Base-by-base conservation (phyloP, 2,329 filamentous ascomycete genomes). In the Colletotrichum sojae region DNA sequence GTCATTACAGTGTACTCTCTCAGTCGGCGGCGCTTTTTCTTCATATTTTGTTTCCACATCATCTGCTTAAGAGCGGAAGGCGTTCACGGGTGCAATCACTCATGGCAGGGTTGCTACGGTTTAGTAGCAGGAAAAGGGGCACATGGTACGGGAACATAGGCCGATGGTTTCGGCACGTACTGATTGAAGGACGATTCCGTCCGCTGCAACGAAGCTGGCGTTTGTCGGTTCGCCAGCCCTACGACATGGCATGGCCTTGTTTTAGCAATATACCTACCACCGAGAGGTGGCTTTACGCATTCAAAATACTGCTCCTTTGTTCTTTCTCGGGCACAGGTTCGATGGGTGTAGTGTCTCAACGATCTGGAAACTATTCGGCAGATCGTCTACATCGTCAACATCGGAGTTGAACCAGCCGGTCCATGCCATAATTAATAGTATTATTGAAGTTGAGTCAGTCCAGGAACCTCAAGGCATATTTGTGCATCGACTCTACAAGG, bases 191-290 rank as follows among this genome's bases (percentile, higher is more conserved):
- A 27, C 13, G 36, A 39, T 36, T 40, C 61, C 45, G 48, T 22
- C 43, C 57, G 5, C 57, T 60, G 57, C 27, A 25, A 18, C 18
- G n/a, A 49, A 40, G 43, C 31, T 48, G 66, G 66, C 66, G 61
- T 69, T 69, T 58, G 22, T 36, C n/a, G 53, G 40, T 36, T 27
- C n/a, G 58, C 51, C 51, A 36, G 49, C 48, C 36, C 22, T 4
- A 22, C 10, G 31, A 36, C 31, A 22, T 4, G 27, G 49, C 54
- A 55, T 51, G 52, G 39, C 39, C n/a, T 27, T 51, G 13, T 13
- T 59, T 53, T 13, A 36, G 18, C 48, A 66, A 65, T 60, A 51
- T 63, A 69, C 66, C 66, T 59, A 43, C 61, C 54, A 25, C 25
- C 54, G 2, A 40, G 22, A 43, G 40, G 12, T n/a, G 54, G 46